phyloP scores from a whole-genome alignment of 345 rosid species.

The Turritis glabra region DNA sequence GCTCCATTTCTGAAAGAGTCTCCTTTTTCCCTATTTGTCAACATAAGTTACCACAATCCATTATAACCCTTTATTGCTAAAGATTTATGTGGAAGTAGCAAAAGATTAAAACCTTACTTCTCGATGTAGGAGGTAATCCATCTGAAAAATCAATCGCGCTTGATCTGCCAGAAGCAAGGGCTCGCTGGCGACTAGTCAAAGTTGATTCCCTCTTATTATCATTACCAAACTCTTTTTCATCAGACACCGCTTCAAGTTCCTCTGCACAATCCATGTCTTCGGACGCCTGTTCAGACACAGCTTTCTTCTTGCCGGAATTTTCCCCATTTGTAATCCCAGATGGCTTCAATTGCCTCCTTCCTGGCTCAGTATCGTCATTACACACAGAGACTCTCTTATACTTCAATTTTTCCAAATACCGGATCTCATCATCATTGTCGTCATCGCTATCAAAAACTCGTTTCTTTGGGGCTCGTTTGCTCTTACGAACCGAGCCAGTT shows the following conservation, averaged over 20 bases:
- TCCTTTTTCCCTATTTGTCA: conserved; percentile 71
- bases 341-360: conserved; percentile 60
- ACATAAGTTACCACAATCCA: not conserved
- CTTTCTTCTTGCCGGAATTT: conserved; percentile 60
- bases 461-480: conserved; percentile 78
- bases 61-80: conserved; percentile 6
- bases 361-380: conserved; percentile 61
- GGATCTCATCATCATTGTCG: conserved; percentile 83
- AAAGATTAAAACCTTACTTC: conserved; percentile 57
- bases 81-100: not conserved
- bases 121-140: conserved; percentile 90
- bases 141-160: conserved; percentile 73
- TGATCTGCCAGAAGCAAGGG: conserved; percentile 72
- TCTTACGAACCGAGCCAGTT: conserved; percentile 63
- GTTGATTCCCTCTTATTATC: conserved; percentile 67
- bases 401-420: conserved; percentile 78
- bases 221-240: conserved; percentile 52
- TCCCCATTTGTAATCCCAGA: conserved; percentile 56
- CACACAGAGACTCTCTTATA: conserved; percentile 45
- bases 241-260: conserved; percentile 55
- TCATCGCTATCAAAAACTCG: conserved; percentile 60
- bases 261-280: conserved; percentile 64
- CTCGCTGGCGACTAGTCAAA: conserved; percentile 86
- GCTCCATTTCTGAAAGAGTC: conserved; percentile 79
- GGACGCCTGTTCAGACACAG: conserved; percentile 44